Evolutionary conservation across 345 rosid species (phyloP), one percentile per base, ranked within the genome.

Genomic region (Jatropha curcas): DNA sequence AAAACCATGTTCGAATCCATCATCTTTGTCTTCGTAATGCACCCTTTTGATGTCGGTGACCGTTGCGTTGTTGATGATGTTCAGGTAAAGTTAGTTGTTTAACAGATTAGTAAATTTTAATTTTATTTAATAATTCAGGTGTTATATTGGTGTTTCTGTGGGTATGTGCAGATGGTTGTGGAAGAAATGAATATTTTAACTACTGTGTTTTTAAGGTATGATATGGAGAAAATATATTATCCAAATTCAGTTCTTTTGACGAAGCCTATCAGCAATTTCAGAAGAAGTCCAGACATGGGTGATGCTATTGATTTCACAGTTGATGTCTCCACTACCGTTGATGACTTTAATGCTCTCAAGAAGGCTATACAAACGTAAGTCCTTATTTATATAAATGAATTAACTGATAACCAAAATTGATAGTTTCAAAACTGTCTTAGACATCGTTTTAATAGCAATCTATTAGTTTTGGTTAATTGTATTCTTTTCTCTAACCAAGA

Each of bases 151-250:
- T 46, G 8, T 37, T 4, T 37, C 4, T 37, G 8, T 37, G 8
- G 4, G 8, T 37, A 37, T 37, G 8, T 41, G 53, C 53, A 90
- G 96, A 78, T 92, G 96, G 78, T 88, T 37, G 96, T 92, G 45
- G 97, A 92, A 83, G 93, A 92, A 81, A 92, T 92, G 96, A 92
- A 92, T 84, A 92, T 92, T 22, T 73, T 92, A 75, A 83, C 91
- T 2, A 90, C 92, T 0, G 92, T 92, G 68, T 92, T 92, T 63
- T 62, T 92, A 64, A 76, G 92, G 25, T 90, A 87, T 59, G 95
- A 92, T 70, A 87, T 83, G 85, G 93, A 92, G 89, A 92, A 92
- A 81, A 79, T 92, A 24, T 88, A 88, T 43, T 88, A 90, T 71
- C 93, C 97, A 0, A 90, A 92, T 71, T 83, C 93, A 17, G 90